phyloP scores from a whole-genome alignment of 352 stramenopile species.

The Pythium oligandrum region DNA sequence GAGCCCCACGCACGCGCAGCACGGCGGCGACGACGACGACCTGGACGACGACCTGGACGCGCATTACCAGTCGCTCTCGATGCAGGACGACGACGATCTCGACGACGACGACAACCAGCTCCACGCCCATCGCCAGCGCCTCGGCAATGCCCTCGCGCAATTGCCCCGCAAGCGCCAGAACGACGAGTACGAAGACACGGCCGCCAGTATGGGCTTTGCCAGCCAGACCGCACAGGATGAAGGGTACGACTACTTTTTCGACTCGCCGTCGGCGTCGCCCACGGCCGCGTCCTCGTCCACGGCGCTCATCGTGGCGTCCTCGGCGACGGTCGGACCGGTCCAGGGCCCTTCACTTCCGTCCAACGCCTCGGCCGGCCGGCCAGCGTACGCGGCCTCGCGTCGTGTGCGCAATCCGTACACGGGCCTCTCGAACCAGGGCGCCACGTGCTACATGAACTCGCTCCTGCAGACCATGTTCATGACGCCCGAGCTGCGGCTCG shows the following conservation, averaged over 20 bases:
- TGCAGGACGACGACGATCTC: slow-evolving; percentile 11
- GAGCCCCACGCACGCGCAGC: background rate
- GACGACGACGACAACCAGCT: slow-evolving; percentile 5
- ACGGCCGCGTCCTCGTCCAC: slow-evolving; percentile 6
- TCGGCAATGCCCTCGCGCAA: slow-evolving; percentile 18
- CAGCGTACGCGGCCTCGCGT: background rate
- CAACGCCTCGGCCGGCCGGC: slow-evolving; percentile 7
- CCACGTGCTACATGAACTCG: slow-evolving; percentile 94
- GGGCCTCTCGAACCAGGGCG: slow-evolving; percentile 86
- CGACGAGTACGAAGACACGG: background rate
- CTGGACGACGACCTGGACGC: slow-evolving; percentile 5
- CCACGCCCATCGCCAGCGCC: slow-evolving; percentile 11
- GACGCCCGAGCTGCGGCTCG: slow-evolving; percentile 82
- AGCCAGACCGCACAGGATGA: slow-evolving; percentile 13
- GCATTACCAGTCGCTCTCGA: slow-evolving; percentile 16
- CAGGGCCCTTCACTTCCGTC: slow-evolving; percentile 4
- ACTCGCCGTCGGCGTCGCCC: slow-evolving; percentile 26
- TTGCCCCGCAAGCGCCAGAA: slow-evolving; percentile 9
- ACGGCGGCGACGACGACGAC: slow-evolving; percentile 7
- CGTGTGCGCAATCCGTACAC: slow-evolving; percentile 45
- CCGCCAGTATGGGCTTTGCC: background rate
- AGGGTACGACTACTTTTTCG: slow-evolving; percentile 49
- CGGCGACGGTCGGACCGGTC: slow-evolving; percentile 11
- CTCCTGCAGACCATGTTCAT: slow-evolving; percentile 91
- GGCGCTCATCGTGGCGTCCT: slow-evolving; percentile 19